Evolutionary conservation across 2,329 filamentous ascomycete genomes (phyloP).

Genomic region (Cladosporium velox): DNA sequence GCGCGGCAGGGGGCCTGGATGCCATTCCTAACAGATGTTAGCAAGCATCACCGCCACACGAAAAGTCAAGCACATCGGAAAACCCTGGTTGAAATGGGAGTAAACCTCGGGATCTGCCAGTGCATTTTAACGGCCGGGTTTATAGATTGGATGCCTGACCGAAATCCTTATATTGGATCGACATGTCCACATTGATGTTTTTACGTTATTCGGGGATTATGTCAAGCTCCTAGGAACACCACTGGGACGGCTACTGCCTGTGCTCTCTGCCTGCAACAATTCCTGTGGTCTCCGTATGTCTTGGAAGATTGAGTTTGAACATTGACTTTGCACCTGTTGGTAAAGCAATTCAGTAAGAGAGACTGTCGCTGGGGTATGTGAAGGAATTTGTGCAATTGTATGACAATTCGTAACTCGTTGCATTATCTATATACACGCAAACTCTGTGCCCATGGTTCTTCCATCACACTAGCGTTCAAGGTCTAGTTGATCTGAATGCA

Average conservation of each 20-base stretch:
- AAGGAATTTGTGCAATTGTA: neutral
- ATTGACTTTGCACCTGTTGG: neutral
- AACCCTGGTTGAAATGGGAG: neutral
- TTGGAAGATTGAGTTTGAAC: too few relatives aligned
- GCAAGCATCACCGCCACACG: neutral
- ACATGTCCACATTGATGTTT: too few relatives aligned
- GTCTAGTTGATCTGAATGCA: conserved; percentile 41
- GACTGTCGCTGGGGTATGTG: neutral
- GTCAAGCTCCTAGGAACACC: too few relatives aligned
- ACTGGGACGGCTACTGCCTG: too few relatives aligned
- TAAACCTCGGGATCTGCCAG: neutral
- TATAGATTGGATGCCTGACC: too few relatives aligned
- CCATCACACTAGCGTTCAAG: neutral
- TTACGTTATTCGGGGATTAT: too few relatives aligned
- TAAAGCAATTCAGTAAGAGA: neutral
- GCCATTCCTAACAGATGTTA: neutral
- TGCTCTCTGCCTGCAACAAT: too few relatives aligned
- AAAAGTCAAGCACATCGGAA: neutral
- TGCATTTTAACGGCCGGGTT: neutral
- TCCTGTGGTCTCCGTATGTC: too few relatives aligned
- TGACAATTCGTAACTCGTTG: neutral
- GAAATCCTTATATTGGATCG: too few relatives aligned
- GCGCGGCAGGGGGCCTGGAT: neutral
- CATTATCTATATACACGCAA: neutral
- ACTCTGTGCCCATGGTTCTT: neutral